Evolutionary conservation across 2,329 filamentous ascomycete genomes (phyloP), one percentile per base, ranked within the genome.

Genomic region (Aspergillus proliferans): DNA sequence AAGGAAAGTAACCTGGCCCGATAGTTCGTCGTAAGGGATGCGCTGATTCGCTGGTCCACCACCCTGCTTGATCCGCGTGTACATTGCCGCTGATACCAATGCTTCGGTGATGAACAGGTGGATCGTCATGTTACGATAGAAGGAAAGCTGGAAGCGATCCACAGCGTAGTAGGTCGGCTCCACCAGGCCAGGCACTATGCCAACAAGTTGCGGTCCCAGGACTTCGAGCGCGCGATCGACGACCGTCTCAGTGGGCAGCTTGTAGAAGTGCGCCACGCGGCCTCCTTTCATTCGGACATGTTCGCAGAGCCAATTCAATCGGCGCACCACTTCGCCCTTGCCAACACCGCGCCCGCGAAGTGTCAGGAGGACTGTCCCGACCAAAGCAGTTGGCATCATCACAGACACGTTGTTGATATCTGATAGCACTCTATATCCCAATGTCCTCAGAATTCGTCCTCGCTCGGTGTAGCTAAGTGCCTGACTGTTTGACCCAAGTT

Each of bases 81-180:
- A 98, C 77, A 98, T 85, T 24, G 87, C 87, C 4, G 85, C 88
- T 52, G 88, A 93, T 19, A 97, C 88, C 4, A 98, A 76, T 0
- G 92, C 87, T 66, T 97, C 91, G 2, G 89, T 86, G 49, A 98
- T 93, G 68, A 98, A 98, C 4, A 98, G 80, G 65, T 98, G 93
- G 53, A 98, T 98, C 0, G 92, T 96, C 93, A 97, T 97, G 70
- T 98, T 98, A 46, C 93, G 85, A 71, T 98, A 98, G 70, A 98
- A 98, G 0, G 90, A 95, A 8, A 98, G 80, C 65, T 98, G 93
- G 74, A 98, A 98, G 47, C 90, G 82, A 67, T 98, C 93, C 36
- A 96, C 90, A 4, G 93, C 93, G 61, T 88, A 95, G 69, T 88
- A 97, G 0, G 93, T 97, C 15, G 88, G 88, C 66, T 98, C 93